phyloP scores from a whole-genome alignment of 2,329 filamentous ascomycete species.

The Penicillium sp. region DNA sequence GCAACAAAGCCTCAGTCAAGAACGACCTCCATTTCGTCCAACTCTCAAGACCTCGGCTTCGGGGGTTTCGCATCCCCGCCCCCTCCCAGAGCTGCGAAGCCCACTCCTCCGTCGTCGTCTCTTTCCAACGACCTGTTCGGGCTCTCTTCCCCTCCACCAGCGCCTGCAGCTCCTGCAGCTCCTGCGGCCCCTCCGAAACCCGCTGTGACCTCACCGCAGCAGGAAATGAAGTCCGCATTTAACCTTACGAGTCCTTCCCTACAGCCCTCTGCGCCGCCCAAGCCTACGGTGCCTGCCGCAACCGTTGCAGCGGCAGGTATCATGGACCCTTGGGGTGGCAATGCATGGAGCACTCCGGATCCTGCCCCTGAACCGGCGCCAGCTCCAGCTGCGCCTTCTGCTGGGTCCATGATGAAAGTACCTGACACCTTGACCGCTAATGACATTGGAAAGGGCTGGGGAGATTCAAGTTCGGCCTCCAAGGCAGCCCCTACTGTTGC shows the following conservation, averaged over 20 bases:
- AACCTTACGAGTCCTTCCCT: slow-evolving; percentile 60
- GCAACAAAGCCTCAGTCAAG: slow-evolving; percentile 40
- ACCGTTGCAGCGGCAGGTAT: slow-evolving; percentile 39
- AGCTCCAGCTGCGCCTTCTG: slow-evolving; percentile 29
- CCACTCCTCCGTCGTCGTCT: slow-evolving; percentile 44
- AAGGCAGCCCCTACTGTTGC: slow-evolving; percentile 58
- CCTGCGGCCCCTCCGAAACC: slow-evolving; percentile 40
- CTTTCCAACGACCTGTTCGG: slow-evolving; percentile 78
- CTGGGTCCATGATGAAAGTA: slow-evolving; percentile 39
- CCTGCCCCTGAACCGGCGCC: slow-evolving; percentile 47
- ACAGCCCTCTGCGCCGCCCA: slow-evolving; percentile 39
- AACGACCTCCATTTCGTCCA: slow-evolving; percentile 49
- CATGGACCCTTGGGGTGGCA: slow-evolving; percentile 77
- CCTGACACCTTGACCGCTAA: slow-evolving; percentile 48
- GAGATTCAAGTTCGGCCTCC: slow-evolving; percentile 36
- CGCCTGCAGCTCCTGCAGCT: slow-evolving; percentile 31
- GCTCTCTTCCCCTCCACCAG: slow-evolving; percentile 51
- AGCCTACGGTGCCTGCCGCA: slow-evolving; percentile 42
- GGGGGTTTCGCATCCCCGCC: slow-evolving; percentile 52
- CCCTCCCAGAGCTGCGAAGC: slow-evolving; percentile 38
- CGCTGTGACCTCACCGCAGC: slow-evolving; percentile 35
- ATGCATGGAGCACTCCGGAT: slow-evolving; percentile 70
- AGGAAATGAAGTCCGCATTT: slow-evolving; percentile 63
- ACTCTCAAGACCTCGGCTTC: slow-evolving; percentile 61
- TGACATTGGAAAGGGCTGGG: slow-evolving; percentile 64